A percentile compares a stretch with the other conserved stretches of the same genome.
Evolutionary conservation across 2,329 filamentous ascomycete species (phyloP).

Genomic region (Fusarium cyanostomum): DNA sequence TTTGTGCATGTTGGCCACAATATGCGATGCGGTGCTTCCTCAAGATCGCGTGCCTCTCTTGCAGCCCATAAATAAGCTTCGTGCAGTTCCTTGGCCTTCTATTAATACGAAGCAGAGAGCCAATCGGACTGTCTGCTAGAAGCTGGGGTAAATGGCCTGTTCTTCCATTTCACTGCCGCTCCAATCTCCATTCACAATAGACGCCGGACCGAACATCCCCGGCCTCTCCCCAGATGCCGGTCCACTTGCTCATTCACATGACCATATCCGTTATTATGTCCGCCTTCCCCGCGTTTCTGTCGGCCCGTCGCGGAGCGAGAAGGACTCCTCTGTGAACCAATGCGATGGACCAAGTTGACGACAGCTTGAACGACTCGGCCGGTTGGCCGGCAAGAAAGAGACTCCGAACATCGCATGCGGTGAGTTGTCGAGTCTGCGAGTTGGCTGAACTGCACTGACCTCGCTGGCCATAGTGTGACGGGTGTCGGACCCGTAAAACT

Average conservation of each 20-base stretch:
- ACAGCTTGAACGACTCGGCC: conserved; percentile 31
- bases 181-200: conserved; percentile 19
- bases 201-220: conserved; percentile 27
- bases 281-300: conserved; percentile 35
- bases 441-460: not conserved
- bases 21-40: no score
- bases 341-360: conserved; percentile 40
- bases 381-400: conserved; percentile 51
- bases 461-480: conserved; percentile 52
- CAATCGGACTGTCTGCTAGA: conserved; percentile 2
- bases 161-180: conserved; percentile 13
- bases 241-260: conserved; percentile 12
- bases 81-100: conserved; percentile 1
- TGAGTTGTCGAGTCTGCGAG: conserved; percentile 34
- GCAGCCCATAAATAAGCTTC: conserved; percentile 27
- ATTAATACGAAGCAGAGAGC: not conserved
- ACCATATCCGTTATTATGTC: conserved; percentile 22
- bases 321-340: conserved; percentile 14
- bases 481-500: conserved; percentile 58
- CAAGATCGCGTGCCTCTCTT: not conserved
- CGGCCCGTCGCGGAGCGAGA: conserved; percentile 48
- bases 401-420: conserved; percentile 54
- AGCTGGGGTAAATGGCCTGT: conserved; percentile 18
- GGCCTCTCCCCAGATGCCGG: conserved; percentile 7
- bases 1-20: no score